phyloP scores from a whole-genome alignment of 208 protist species.

The Trypanosoma caninum region DNA sequence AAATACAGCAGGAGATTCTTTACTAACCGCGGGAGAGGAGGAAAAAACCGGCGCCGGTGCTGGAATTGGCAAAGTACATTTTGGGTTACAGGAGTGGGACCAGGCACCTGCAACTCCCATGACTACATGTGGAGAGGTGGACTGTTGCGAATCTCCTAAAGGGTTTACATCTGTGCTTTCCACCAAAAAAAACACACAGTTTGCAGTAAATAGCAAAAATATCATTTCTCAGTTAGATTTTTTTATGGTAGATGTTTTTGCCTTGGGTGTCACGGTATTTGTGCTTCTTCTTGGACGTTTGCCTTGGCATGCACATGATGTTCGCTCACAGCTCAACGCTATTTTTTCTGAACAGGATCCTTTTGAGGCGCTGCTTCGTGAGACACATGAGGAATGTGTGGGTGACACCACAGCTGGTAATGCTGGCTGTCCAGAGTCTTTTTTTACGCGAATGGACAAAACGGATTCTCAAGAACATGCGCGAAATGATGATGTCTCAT shows the following conservation, averaged over 20 bases:
- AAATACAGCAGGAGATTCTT: neutral
- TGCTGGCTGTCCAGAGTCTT: no score
- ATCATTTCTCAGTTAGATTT: slow-evolving; percentile 31
- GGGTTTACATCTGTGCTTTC: neutral
- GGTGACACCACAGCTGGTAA: neutral
- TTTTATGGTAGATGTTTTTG: slow-evolving; percentile 72
- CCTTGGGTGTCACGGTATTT: slow-evolving; percentile 63
- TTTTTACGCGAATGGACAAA: neutral
- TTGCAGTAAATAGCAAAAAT: neutral
- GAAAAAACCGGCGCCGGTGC: no score
- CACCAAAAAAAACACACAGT: neutral
- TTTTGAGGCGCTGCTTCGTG: slow-evolving; percentile 35
- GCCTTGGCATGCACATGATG: slow-evolving; percentile 43
- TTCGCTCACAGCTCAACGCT: slow-evolving; percentile 42
- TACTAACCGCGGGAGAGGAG: no score
- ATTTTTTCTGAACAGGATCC: slow-evolving; percentile 46
- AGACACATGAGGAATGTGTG: slow-evolving; percentile 22
- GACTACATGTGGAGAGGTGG: neutral
- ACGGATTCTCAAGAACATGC: neutral
- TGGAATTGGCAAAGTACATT: no score
- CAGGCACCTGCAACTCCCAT: neutral
- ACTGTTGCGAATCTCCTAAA: neutral
- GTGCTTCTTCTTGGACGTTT: slow-evolving; percentile 62
- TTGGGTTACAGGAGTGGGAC: no score
- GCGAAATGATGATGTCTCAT: no score